Conservation (phyloP, 78 protist genomes). For the Dictyostelium firmibasis region DNA sequence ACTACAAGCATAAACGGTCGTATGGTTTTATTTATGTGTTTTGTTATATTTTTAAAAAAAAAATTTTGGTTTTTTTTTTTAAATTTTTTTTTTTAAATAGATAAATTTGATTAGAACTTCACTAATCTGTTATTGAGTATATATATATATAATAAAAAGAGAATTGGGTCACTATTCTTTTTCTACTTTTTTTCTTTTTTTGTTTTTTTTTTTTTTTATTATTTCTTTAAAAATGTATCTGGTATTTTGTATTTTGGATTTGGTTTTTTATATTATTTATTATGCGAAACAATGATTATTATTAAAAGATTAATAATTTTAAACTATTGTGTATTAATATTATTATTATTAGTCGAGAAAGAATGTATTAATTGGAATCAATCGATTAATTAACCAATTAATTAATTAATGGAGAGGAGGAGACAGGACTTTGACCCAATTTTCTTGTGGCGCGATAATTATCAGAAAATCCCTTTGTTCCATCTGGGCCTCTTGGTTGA, state of each 20-base stretch:
- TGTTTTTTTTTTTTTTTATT: neutral
- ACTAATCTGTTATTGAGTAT: neutral
- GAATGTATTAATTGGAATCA: neutral
- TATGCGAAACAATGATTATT: neutral
- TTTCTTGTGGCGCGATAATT: conserved; percentile 33
- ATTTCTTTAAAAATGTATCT: neutral
- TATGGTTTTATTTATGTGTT: neutral
- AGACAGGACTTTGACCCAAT: conserved; percentile 9
- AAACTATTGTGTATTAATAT: neutral
- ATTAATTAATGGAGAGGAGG: neutral
- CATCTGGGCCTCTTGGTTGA: conserved; percentile 85
- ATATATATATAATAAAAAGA: neutral
- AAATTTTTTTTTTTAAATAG: neutral
- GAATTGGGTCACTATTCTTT: too few species aligned
- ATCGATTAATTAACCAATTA: too few species aligned
- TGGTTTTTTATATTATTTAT: neutral
- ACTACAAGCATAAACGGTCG: neutral
- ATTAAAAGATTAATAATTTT: neutral
- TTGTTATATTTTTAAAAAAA: neutral
- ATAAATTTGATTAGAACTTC: neutral
- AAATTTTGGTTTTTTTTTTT: neutral
- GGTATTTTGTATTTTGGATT: neutral
- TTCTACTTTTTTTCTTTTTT: neutral
- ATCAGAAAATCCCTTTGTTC: conserved; percentile 77
- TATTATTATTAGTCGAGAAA: neutral